Base-by-base conservation (phyloP, 2,329 filamentous ascomycete genomes). In the Talaromyces sp. region DNA sequence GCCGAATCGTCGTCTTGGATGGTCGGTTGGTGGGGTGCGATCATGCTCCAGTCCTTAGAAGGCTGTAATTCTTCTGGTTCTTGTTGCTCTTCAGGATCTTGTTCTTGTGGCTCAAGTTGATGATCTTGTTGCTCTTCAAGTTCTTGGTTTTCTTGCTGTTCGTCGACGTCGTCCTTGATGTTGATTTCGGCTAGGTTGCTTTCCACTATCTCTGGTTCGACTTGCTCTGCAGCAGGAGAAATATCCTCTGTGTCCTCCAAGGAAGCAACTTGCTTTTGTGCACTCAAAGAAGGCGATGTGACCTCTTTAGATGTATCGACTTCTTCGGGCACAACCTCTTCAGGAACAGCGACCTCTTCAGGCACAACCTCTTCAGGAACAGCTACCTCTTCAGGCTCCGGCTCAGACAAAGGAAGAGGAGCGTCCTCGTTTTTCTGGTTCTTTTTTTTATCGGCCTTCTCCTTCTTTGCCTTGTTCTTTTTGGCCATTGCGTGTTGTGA, bases 401-500 rank as follows among this genome's bases (percentile, higher is more conserved):
- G 33, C 35, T 22, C 54, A 39, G 22, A 14, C 39, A 31, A 14
- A 43, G 22, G n/a, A 41, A 39, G 47, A 13, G 27, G 52, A 37
- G 61, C n/a, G 41, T 57, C 41, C 4, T 59, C 60, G 8, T 35
- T 63, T 13, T 67, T 63, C n/a, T 67, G 62, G 33, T 52, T 50
- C 43, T 66, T 66, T 62, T 67, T 68, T 33, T 66, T 66, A 35
- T 60, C 62, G 47, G 31, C 62, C 59, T 65, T 62, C 22, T 66
- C 58, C 37, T 68, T 65, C 31, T 68, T 68, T 22, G 41, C n/a
- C 62, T 68, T 68, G 19, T 60, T 65, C 47, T 68, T 68, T 41
- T 61, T 63, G 4, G 43, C 65, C 62, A 66, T 66, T n/a, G 19
- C 19, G 35, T 43, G 22, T 59, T 45, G 19, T 45, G 58, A 62